Conservation (phyloP, 2,329 filamentous ascomycete genomes). For the Pyrenochaeta sp. region DNA sequence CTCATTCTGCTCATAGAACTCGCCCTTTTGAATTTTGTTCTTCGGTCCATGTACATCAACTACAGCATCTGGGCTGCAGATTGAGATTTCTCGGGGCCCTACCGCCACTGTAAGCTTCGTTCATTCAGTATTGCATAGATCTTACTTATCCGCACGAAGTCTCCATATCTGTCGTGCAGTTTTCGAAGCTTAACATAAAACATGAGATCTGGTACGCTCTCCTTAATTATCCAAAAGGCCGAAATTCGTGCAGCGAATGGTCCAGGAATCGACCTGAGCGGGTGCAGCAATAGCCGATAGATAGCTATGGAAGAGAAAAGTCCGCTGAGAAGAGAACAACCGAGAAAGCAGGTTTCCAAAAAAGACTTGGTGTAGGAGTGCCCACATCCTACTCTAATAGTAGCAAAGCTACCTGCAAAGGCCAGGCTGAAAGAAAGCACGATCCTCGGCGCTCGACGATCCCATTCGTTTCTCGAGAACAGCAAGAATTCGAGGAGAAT, state of each 20-base stretch:
- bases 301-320: constrained; percentile 8
- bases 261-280: constrained; percentile 13
- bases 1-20: constrained; percentile 33
- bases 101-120: not conserved
- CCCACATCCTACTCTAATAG: not conserved
- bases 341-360: not conserved
- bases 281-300: constrained; percentile 21
- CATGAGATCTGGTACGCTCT: constrained; percentile 18
- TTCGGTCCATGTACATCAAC: constrained; percentile 25
- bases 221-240: constrained; percentile 22
- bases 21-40: constrained; percentile 29
- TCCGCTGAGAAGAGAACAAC: not conserved
- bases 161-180: constrained; percentile 22
- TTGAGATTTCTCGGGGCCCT: constrained; percentile 34
- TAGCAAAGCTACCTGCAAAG: not conserved
- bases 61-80: constrained; percentile 29
- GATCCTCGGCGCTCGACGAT: constrained; percentile 7
- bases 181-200: constrained; percentile 18
- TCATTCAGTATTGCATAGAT: not conserved
- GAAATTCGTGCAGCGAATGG: constrained; percentile 20
- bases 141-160: constrained; percentile 30
- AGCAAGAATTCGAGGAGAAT: constrained; percentile 3
- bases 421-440: not conserved
- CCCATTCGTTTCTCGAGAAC: constrained; percentile 15
- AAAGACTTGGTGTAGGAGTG: not conserved